Conservation (phyloP, 495 filamentous ascomycete genomes). For the Mytilinidion resinicola region DNA sequence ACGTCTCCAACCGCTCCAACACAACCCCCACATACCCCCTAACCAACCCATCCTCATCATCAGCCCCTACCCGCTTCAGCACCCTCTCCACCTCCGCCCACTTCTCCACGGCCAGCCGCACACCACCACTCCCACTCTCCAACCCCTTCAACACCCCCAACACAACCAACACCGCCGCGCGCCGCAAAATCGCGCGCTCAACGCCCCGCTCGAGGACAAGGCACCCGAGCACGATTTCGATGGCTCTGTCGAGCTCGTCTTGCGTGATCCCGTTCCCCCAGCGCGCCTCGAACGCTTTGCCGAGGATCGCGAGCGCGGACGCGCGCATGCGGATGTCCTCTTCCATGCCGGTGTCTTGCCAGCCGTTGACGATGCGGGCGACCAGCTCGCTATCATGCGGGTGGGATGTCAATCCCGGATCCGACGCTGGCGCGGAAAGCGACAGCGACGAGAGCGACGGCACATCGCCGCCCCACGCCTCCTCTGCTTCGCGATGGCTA, state of each 20-base stretch:
- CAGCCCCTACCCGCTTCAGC: conserved; percentile 57
- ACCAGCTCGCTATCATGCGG: conserved; percentile 31
- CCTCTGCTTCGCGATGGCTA: conserved; percentile 42
- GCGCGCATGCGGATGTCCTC: conserved; percentile 75
- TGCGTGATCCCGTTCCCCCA: conserved; percentile 52
- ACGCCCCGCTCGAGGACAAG: conserved; percentile 56
- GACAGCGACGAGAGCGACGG: conserved; percentile 26
- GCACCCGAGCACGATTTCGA: conserved; percentile 62
- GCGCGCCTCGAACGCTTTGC: conserved; percentile 56
- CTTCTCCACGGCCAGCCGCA: conserved; percentile 56
- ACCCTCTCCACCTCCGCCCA: conserved; percentile 57
- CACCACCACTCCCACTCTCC: conserved; percentile 52
- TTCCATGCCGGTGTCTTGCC: conserved; percentile 59
- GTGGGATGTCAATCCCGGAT: conserved; percentile 39
- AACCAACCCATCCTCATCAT: conserved; percentile 68
- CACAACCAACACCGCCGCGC: conserved; percentile 64
- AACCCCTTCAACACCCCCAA: conserved; percentile 61
- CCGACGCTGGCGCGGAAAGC: conserved; percentile 21
- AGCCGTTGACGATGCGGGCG: conserved; percentile 62
- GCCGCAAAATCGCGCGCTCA: conserved; percentile 65
- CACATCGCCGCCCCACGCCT: conserved; percentile 49
- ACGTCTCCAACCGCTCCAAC: conserved; percentile 64
- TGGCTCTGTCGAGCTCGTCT: conserved; percentile 46
- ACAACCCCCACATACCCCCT: conserved; percentile 64
- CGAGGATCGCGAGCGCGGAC: conserved; percentile 70